Evolutionary conservation across 345 rosid genomes (phyloP), one percentile per base, ranked within the genome.

Genomic region (Hirschfeldia incana): DNA sequence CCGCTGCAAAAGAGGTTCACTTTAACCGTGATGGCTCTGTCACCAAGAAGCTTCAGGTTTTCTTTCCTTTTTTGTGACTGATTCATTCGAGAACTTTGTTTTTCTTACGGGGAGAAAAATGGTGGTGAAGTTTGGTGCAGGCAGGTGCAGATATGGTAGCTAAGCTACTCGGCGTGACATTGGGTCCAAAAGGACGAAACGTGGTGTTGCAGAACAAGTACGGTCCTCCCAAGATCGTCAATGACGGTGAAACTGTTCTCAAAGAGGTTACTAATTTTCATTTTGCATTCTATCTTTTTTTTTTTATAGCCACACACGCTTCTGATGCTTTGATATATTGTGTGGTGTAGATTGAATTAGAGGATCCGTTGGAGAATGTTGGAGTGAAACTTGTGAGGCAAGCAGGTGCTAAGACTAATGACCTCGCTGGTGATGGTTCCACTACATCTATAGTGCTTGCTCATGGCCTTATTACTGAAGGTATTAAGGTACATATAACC

Each of bases 361-460:
- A 90, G 79, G 97, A 92, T 32, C 91, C 98, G 1, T 60, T 94
- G 78, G 98, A 91, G 87, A 92, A 94, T 84, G 94, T 94, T 82
- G 98, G 98, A 76, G 97, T 92, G 66, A 94, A 92, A 81, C 82
- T 94, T 88, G 94, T 92, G 83, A 92, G 98, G 82, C 98, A 92
- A 86, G 95, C 98, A 4, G 98, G 97, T 76, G 97, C 97, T 17
- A 94, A 85, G 82, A 94, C 97, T 74, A 94, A 92, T 85, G 91
- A 91, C 53, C 94, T 88, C 74, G 98, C 95, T 0, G 97, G 97
- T 79, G 97, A 94, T 86, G 98, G 98, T 73, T 94, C 95, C 69
- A 92, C 95, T 30, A 92, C 98, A 33, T 90, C 98, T 72, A 84
- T 94, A 74, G 11, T 94, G 73, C 98, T 94, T 81, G 94, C 97